A percentile compares a stretch with the other conserved stretches of the same genome.
Evolutionary conservation across 768 basidiomycete genomes (phyloP).

Genomic region (Phallus indusiatus): DNA sequence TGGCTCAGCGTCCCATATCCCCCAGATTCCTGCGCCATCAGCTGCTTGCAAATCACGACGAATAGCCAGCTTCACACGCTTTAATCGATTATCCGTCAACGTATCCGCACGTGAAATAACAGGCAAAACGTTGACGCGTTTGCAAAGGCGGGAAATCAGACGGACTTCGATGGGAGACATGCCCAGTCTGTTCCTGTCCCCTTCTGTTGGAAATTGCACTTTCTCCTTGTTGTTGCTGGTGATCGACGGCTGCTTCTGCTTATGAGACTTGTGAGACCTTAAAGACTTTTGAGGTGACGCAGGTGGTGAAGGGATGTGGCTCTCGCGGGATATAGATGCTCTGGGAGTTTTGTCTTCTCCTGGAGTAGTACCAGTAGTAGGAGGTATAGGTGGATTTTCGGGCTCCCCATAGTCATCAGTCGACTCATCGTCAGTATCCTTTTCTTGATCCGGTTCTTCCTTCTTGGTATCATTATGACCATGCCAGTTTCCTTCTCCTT

Average conservation of each 20-base stretch:
- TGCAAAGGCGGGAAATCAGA: constrained; percentile 66
- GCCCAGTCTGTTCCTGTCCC: constrained; percentile 27
- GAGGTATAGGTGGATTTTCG: neutral
- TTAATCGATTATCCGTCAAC: constrained; percentile 68
- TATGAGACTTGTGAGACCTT: no score
- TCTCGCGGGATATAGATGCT: neutral
- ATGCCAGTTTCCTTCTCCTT: neutral
- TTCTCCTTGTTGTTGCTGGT: neutral
- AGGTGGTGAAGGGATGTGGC: neutral
- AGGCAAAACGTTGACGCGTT: constrained; percentile 72
- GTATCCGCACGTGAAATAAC: constrained; percentile 76
- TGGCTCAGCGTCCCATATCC: constrained; percentile 9
- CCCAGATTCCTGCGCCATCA: constrained; percentile 15
- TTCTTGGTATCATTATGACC: neutral
- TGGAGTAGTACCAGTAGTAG: neutral
- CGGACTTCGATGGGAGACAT: constrained; percentile 74
- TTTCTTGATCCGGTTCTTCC: no score
- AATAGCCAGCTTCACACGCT: constrained; percentile 64
- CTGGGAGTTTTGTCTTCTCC: neutral
- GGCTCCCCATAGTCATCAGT: constrained; percentile 4
- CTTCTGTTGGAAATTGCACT: neutral
- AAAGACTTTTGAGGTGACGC: neutral
- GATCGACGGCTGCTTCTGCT: neutral
- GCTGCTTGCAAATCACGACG: constrained; percentile 49
- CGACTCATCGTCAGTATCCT: neutral